Percentiles rank a stretch among this genome's conserved stretches.
phyloP scores from a whole-genome alignment of 345 rosid species.

The Crucihimalaya himalaica region DNA sequence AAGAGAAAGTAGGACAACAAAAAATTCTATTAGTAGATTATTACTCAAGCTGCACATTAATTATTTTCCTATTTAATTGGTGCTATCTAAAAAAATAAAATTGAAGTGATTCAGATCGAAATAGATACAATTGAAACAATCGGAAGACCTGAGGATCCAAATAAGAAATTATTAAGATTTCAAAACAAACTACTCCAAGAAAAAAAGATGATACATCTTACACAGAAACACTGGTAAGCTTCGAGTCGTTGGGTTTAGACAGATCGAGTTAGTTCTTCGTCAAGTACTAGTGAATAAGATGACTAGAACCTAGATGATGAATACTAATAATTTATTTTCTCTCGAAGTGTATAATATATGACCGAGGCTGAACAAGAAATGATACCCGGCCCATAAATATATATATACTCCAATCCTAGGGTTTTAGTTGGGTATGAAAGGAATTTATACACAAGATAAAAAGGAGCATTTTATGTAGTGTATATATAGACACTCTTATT shows the following conservation, averaged over 20 bases:
- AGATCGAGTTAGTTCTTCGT: conserved; percentile 12
- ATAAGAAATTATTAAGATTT: background rate
- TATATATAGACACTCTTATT: background rate
- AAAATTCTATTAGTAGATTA: background rate
- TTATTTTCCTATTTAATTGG: background rate
- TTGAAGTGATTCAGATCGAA: background rate
- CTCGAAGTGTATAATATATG: conserved; percentile 1
- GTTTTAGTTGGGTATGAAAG: conserved; percentile 25
- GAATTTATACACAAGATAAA: conserved; percentile 6
- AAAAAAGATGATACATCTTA: background rate
- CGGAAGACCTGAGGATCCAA: background rate
- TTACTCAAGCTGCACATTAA: background rate
- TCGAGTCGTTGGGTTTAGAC: background rate
- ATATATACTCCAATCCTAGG: conserved; percentile 28
- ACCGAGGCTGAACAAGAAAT: conserved; percentile 5
- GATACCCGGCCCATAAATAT: background rate
- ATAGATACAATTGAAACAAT: background rate
- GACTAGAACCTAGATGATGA: conserved; percentile 4
- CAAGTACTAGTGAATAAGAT: background rate
- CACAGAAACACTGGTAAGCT: background rate
- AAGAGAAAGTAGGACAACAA: background rate
- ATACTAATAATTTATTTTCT: background rate
- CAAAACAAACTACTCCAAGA: background rate
- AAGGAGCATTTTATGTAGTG: conserved; percentile 3
- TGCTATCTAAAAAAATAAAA: background rate